phyloP scores from a whole-genome alignment of 805 yeast species.

The Starmerella etchellsii region DNA sequence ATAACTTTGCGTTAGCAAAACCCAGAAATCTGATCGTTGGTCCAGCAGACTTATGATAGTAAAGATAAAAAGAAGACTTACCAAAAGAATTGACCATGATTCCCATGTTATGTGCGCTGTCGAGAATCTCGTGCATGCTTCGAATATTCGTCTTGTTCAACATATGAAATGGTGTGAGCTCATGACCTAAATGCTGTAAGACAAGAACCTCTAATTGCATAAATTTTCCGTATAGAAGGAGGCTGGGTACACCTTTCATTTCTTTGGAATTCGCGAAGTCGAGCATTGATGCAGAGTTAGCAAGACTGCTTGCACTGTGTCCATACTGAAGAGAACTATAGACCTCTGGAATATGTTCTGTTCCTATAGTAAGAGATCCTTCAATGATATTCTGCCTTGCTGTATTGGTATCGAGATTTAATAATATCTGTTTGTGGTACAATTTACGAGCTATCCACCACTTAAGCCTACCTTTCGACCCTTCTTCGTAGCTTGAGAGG shows the following conservation, averaged over 20 bases:
- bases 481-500: conserved; percentile 11
- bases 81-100: background rate
- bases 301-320: background rate
- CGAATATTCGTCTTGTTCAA: background rate
- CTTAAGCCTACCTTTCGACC: conserved; percentile 6
- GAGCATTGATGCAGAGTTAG: background rate
- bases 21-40: conserved; percentile 13
- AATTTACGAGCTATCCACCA: conserved; percentile 14
- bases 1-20: conserved; percentile 18
- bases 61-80: conserved; percentile 16
- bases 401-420: background rate
- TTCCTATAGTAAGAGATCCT: too few relatives aligned
- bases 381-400: too few relatives aligned
- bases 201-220: background rate
- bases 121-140: conserved; percentile 14
- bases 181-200: background rate
- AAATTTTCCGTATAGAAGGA: background rate
- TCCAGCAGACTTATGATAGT: conserved; percentile 3
- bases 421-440: background rate
- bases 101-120: conserved; percentile 13
- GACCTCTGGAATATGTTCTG: too few relatives aligned
- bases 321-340: too few relatives aligned
- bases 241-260: background rate
- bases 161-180: background rate
- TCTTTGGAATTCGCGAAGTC: background rate